Base-by-base conservation (phyloP, 371 early-diverging fungal genomes). In the Apophysomyces trapeziformis region DNA sequence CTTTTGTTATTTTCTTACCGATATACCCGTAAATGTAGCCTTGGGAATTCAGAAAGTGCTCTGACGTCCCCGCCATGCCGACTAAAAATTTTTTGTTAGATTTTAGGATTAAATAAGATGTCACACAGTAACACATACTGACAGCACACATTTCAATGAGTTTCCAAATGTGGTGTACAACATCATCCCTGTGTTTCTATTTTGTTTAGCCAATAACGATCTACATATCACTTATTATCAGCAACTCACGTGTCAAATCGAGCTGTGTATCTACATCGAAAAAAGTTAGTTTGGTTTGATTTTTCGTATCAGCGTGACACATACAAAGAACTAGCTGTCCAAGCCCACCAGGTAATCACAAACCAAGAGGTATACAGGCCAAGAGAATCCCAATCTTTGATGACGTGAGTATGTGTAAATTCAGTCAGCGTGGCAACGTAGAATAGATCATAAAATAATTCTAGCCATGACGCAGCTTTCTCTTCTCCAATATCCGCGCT, bases 271-370 rank as follows among this genome's bases (percentile, higher is more conserved):
- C 82, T 82, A 65, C 2, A 26, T 26, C 32, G 37, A 37, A 39
- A 26, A 44, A 26, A 44, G 54, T 38, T 41, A 45, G 46, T 35
- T 39, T 14, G 58, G 38, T 44, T 21, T 58, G 43, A 50, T 46
- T 18, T 46, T 5, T 38, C 35, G 18, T 21, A 26, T 47, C 2
- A 18, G 9, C 21, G 7, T 11, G 38, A 4, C 7, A 71, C 71
- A 75, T 77, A 78, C 81, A 84, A 67, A 37, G 79, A 81, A 61
- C 79, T 77, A 4, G 81, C 74, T 46, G 75, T 77, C 85, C 85
- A 85, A 26, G 83, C 76, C 85, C 87, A 87, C 87, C 85, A 87
- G 60, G 84, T 81, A 44, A 87, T 83, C 18, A 85, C 64, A 60
- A 87, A 87, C 87, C 87, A 85, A 32, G 77, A 74, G 4, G 85